Evolutionary conservation across 441 rosid species (phyloP).

Genomic region (Croton laevigatus): DNA sequence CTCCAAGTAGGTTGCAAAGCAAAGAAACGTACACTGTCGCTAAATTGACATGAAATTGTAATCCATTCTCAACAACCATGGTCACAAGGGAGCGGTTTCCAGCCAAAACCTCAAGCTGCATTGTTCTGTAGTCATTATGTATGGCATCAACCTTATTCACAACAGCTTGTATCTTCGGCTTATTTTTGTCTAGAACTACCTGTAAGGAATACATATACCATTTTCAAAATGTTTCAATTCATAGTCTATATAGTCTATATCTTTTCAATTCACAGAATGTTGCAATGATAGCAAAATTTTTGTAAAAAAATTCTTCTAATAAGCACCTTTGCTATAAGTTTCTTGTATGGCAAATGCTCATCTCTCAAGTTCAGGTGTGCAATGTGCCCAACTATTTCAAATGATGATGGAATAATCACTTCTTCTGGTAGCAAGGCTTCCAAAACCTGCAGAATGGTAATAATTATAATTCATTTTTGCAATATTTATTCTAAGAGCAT

Average conservation of each 20-base stretch:
- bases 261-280: conserved; percentile 1
- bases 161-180: conserved; percentile 85
- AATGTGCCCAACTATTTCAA: conserved; percentile 86
- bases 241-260: conserved; percentile 5
- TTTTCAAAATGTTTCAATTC: not conserved
- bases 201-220: conserved; percentile 29
- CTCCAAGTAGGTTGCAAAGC: conserved; percentile 17
- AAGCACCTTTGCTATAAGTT: conserved; percentile 72
- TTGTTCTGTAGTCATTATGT: conserved; percentile 85
- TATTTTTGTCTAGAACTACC: conserved; percentile 87
- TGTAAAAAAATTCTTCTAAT: not conserved
- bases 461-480: conserved; percentile 14
- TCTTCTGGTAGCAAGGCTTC: conserved; percentile 74
- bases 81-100: conserved; percentile 92
- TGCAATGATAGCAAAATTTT: conserved; percentile 11
- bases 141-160: conserved; percentile 84
- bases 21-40: conserved; percentile 64
- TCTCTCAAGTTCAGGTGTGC: conserved; percentile 82
- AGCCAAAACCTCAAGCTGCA: conserved; percentile 93
- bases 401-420: conserved; percentile 72
- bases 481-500: not conserved
- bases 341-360: conserved; percentile 69
- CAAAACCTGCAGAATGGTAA: conserved; percentile 58
- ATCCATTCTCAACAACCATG: conserved; percentile 79
- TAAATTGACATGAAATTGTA: conserved; percentile 80